phyloP scores from a whole-genome alignment of 116 monocot species.

The Cymodocea nodosa region DNA sequence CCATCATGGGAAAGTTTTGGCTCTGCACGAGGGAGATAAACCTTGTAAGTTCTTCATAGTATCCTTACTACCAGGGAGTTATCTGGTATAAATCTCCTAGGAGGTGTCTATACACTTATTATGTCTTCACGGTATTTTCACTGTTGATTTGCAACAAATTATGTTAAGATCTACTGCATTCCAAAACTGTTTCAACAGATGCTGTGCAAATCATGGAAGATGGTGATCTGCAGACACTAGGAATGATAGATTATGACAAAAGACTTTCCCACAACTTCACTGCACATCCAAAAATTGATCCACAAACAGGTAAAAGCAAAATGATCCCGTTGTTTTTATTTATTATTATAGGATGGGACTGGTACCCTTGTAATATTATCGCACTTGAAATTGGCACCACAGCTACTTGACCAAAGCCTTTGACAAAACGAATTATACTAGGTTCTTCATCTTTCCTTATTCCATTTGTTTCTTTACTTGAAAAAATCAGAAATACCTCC shows the following conservation, averaged over 20 bases:
- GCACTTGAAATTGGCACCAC: too few relatives aligned
- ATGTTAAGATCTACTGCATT: too few relatives aligned
- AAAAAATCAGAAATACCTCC: neutral
- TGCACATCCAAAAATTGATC: constrained; percentile 96
- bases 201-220: constrained; percentile 81
- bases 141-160: too few relatives aligned
- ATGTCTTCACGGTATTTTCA: neutral
- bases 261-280: constrained; percentile 73
- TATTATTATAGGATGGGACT: too few relatives aligned
- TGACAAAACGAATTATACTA: too few relatives aligned
- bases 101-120: too few relatives aligned
- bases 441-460: too few relatives aligned
- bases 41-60: constrained; percentile 42
- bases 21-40: constrained; percentile 83
- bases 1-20: constrained; percentile 86
- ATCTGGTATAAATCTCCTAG: neutral
- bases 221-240: constrained; percentile 92
- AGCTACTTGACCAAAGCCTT: too few relatives aligned
- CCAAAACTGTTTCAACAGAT: constrained; percentile 23
- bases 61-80: neutral
- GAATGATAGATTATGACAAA: constrained; percentile 84
- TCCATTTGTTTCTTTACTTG: neutral
- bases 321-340: neutral
- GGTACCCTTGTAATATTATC: too few relatives aligned
- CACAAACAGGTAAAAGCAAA: constrained; percentile 47